phyloP scores from a whole-genome alignment of 2,329 filamentous ascomycete species.

The Laburnicola sp. region DNA sequence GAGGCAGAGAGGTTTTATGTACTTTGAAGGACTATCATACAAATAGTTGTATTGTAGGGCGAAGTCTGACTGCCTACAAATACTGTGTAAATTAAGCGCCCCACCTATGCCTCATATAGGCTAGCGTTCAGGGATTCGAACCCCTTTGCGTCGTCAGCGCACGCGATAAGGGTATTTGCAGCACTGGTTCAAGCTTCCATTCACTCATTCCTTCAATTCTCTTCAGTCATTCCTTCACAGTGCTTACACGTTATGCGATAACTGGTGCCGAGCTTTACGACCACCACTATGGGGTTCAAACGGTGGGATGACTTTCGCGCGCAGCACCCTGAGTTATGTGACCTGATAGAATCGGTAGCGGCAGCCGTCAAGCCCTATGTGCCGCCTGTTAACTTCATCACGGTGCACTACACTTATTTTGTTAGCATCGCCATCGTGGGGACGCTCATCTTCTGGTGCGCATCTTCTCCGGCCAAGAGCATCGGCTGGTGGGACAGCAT shows the following conservation, averaged over 20 bases:
- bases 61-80: too few species aligned
- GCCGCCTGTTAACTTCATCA: constrained; percentile 29
- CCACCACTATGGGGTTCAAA: background rate
- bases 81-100: too few species aligned
- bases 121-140: too few species aligned
- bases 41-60: too few species aligned
- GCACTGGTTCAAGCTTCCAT: background rate
- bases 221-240: background rate
- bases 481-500: constrained; percentile 28
- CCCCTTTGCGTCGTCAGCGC: too few species aligned
- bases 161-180: too few species aligned
- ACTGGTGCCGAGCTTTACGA: background rate
- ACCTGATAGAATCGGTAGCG: background rate
- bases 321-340: constrained; percentile 2
- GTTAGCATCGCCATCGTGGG: constrained; percentile 19
- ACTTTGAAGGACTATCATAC: too few species aligned
- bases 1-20: too few species aligned
- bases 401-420: constrained; percentile 28
- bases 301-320: constrained; percentile 5
- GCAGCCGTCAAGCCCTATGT: constrained; percentile 17
- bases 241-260: background rate
- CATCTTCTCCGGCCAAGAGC: constrained; percentile 23
- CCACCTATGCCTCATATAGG: too few species aligned
- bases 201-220: background rate
- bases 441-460: constrained; percentile 27